Base-by-base conservation (phyloP, 805 yeast species). In the Saccharomyces paradoxus region DNA sequence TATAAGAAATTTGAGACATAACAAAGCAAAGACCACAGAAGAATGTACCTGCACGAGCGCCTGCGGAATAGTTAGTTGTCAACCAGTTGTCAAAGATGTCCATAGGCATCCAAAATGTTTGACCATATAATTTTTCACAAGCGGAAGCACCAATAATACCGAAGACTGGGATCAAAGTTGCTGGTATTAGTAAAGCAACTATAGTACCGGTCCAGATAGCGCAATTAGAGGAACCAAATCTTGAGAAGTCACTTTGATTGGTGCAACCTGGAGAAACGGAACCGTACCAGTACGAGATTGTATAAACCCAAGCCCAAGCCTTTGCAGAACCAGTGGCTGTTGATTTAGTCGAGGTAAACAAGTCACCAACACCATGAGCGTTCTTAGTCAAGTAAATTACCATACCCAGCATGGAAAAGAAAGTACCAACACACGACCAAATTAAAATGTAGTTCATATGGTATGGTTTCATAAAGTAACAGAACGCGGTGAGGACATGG, bases 391-490 rank as follows among this genome's bases (percentile, higher is more conserved):
- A 56, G 54, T 71, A 74, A 52, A 71, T 68, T 53, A 72, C 65
- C 63, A 76, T 70, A n/a, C 73, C 75, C 48, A 75, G 51, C 70
- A 77, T 74, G 0, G 77, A 72, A 49, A 71, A 67, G 48, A 72
- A 68, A 6, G 75, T 68, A 37, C 73, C 65, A 13, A 66, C 59
- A 53, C 77, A 73, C 10, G 75, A 66, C 32, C 60, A 54, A 51
- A 72, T 72, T 50, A 75, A 65, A 27, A 72, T 63, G 31, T 61
- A 56, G 59, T 74, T 74, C 63, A 74, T 67, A 48, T 65, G 72
- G 57, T 78, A 77, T 4, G 83, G 83, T 55, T 71, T 77, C 53
- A 77, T 56, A 48, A 61, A 50, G 54, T 76, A 72, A 56, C 73
- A 70, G 17, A 76, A 74, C 9, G 74, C 65, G 7, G 75, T 71